phyloP scores from a whole-genome alignment of 768 basidiomycete species.

The Rhizopogon rudus region DNA sequence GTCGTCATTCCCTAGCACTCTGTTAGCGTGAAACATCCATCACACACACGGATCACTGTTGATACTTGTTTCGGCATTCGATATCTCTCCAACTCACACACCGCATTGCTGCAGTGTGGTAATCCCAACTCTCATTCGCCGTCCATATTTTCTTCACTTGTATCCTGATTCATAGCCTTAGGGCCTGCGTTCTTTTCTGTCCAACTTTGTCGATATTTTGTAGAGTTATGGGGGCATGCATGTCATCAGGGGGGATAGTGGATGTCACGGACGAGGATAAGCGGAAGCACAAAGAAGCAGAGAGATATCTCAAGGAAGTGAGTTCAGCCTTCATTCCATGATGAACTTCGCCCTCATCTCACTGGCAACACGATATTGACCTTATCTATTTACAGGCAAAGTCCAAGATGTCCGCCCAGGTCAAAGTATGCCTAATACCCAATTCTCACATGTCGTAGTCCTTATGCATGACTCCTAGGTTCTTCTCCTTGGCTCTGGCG shows the following conservation, averaged over 20 bases:
- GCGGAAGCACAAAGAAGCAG: slow-evolving; percentile 59
- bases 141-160: not conserved
- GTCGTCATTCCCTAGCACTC: not conserved
- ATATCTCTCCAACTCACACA: slow-evolving; percentile 7
- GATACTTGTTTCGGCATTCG: slow-evolving; percentile 2
- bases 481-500: slow-evolving; percentile 86
- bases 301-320: slow-evolving; percentile 76
- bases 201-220: slow-evolving; percentile 4
- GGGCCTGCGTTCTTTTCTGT: slow-evolving; percentile 2
- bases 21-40: not conserved
- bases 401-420: slow-evolving; percentile 62
- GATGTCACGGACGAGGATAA: slow-evolving; percentile 71
- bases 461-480: slow-evolving; percentile 42
- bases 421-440: slow-evolving; percentile 54
- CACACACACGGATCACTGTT: not conserved
- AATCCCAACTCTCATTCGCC: slow-evolving; percentile 1
- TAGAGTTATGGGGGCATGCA: slow-evolving; percentile 67
- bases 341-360: slow-evolving; percentile 6
- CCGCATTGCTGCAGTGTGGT: not conserved
- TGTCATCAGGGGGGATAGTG: slow-evolving; percentile 52
- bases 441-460: not conserved
- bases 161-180: slow-evolving; percentile 10
- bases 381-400: slow-evolving; percentile 51
- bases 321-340: slow-evolving; percentile 14
- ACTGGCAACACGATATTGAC: not conserved